Conservation (phyloP, 306 rosid genomes). For the Castanopsis chinensis region DNA sequence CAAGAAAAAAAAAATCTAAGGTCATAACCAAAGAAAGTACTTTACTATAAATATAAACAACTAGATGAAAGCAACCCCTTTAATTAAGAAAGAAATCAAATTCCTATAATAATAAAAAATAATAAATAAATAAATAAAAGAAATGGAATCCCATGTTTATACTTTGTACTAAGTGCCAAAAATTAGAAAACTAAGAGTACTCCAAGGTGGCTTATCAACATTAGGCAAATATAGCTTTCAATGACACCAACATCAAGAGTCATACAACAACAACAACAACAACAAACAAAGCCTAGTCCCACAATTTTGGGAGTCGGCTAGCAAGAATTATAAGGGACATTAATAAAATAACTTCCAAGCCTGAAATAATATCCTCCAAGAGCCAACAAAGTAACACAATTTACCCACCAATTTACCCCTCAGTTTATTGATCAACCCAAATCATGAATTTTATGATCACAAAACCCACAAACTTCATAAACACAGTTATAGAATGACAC, state of each 20-base stretch:
- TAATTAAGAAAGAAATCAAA: not conserved
- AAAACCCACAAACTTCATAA: slow-evolving; percentile 21
- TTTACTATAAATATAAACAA: not conserved
- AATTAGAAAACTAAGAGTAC: not conserved
- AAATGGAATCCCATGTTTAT: not conserved
- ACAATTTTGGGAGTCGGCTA: no score
- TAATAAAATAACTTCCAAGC: slow-evolving; percentile 8
- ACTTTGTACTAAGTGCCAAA: not conserved
- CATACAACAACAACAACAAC: not conserved
- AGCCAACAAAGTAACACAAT: slow-evolving; percentile 1
- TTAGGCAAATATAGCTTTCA: not conserved
- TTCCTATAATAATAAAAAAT: no score
- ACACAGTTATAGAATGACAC: slow-evolving; percentile 4
- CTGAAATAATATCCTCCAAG: not conserved
- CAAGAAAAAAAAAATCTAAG: no score
- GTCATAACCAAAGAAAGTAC: not conserved
- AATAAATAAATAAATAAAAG: no score
- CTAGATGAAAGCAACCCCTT: not conserved
- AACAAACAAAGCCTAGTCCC: no score
- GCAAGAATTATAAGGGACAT: not conserved
- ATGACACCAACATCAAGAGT: slow-evolving; percentile 6
- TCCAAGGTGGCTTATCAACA: not conserved
- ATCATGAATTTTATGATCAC: slow-evolving; percentile 2
- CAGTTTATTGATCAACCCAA: not conserved
- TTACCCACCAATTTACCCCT: not conserved